These are phyloP conservation scores for Aspergillus asperescens DNA, from an alignment of 495 filamentous ascomycete genomes.

Conservation along the genomic window DNA sequence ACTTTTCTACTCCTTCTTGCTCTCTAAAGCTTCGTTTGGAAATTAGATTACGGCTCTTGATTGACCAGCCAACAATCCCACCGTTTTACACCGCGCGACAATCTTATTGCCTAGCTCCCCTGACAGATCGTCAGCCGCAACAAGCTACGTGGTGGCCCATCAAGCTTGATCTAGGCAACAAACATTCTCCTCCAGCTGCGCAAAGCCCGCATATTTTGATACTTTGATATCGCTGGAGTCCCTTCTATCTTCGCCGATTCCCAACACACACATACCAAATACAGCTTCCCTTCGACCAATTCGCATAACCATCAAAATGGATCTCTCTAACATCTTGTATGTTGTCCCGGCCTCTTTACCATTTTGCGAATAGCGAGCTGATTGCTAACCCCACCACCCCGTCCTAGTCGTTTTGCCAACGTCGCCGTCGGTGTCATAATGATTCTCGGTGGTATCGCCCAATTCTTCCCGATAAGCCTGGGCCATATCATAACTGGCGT, in stretches of 20 bases:
- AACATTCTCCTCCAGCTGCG: neutral
- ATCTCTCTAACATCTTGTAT: slow-evolving; percentile 57
- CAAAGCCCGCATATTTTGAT: neutral
- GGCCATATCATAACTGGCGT: slow-evolving; percentile 65
- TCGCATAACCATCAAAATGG: slow-evolving; percentile 35
- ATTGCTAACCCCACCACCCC: neutral
- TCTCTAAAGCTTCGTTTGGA: slow-evolving; percentile 1
- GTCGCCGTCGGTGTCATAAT: slow-evolving; percentile 81
- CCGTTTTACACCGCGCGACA: slow-evolving; percentile 8
- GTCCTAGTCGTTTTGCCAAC: slow-evolving; percentile 82
- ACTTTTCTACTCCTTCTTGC: slow-evolving; percentile 15
- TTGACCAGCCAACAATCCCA: neutral
- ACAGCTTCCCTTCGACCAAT: neutral
- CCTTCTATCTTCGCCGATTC: neutral
- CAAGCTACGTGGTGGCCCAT: slow-evolving; percentile 6
- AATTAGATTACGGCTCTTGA: slow-evolving; percentile 1
- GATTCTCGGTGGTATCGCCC: slow-evolving; percentile 81
- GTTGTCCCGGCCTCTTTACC: slow-evolving; percentile 17
- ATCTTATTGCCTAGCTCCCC: slow-evolving; percentile 8
- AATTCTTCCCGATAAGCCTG: slow-evolving; percentile 58
- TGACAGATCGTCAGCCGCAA: neutral
- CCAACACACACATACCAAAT: neutral
- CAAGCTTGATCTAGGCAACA: slow-evolving; percentile 3
- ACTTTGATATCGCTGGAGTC: neutral
- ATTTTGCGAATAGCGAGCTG: neutral